Base-by-base conservation (phyloP, 805 yeast genomes). In the Starmerella vitae region DNA sequence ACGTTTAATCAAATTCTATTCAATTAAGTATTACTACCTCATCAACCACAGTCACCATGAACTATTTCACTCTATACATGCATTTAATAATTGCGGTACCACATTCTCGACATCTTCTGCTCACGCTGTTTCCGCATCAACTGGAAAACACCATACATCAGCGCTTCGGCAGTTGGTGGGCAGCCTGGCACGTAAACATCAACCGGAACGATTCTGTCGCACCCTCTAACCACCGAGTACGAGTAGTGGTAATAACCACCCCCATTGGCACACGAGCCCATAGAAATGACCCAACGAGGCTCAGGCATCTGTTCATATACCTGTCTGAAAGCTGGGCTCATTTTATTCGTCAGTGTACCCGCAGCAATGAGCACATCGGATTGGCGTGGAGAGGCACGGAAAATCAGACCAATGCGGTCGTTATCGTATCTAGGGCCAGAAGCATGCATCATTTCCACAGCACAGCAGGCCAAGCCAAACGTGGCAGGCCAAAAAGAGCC, bases 271-370 rank as follows among this genome's bases (percentile, higher is more conserved):
- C 94, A 82, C 6, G 88, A 78, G 35, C 94, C 94, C 94, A 82
- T 82, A 41, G 91, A 79, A 52, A 82, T 82, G 37, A 83, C 94
- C 93, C 93, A 82, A 64, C 86, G 75, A 34, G 94, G 94, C 52
- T 79, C 91, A 26, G 94, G 84, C 93, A 83, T 83, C 64, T 82
- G 94, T 61, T 82, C 94, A 61, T 83, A 82, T 25, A 82, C 93
- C 65, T 81, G 91, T 66, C 94, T 77, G 60, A 82, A 67, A 20
- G 91, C 91, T 30, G 94, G 94, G 2, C 93, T 93, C 94, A 82
- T 82, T 65, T 82, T 82, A 61, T 82, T 82, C 47, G 94, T 82
- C 49, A 82, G 72, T 2, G 94, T 82, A 30, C 94, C 94, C 2
- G 94, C 93, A 41, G 83, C 91, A 63, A 82, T 82, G 80, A 82